These are phyloP conservation scores for Millerago galiae DNA, from an alignment of 805 yeast genomes.

Conservation along the genomic window DNA sequence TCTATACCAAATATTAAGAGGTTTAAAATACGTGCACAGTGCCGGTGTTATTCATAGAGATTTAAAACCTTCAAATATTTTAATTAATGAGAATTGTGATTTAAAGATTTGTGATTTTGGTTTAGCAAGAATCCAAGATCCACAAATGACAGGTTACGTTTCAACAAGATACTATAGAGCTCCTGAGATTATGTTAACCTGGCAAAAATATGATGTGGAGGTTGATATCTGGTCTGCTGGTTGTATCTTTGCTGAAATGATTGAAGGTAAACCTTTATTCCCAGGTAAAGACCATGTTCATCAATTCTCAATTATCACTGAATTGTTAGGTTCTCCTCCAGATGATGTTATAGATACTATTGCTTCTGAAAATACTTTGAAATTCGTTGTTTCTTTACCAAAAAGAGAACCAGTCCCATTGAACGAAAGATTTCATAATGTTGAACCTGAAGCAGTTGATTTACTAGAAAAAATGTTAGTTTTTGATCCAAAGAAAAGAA, in stretches of 20 bases:
- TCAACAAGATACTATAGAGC: conserved; percentile 95
- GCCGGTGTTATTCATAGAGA: conserved; percentile 92
- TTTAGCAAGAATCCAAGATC: conserved; percentile 93
- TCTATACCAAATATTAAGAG: conserved; percentile 87
- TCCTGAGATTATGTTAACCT: conserved; percentile 96
- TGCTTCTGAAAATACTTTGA: conserved; percentile 89
- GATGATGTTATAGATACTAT: conserved; percentile 93
- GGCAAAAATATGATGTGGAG: conserved; percentile 96
- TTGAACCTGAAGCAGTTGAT: conserved; percentile 84
- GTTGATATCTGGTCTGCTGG: conserved; percentile 99
- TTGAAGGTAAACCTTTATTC: conserved; percentile 92
- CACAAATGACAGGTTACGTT: conserved; percentile 98
- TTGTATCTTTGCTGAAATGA: conserved; percentile 95
- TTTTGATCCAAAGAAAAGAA: conserved; percentile 91
- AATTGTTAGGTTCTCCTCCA: conserved; percentile 93
- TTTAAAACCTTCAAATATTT: conserved; percentile 76
- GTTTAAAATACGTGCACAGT: conserved; percentile 82
- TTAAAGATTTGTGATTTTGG: conserved; percentile 92
- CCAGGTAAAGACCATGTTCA: conserved; percentile 99
- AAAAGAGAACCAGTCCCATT: conserved; percentile 89
- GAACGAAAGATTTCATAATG: conserved; percentile 68
- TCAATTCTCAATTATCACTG: conserved; percentile 95
- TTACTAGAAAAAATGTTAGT: conserved; percentile 83
- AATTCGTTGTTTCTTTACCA: conserved; percentile 91
- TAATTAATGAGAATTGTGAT: conserved; percentile 87